phyloP scores from a whole-genome alignment of 2,329 filamentous ascomycete genomes.

The Fonsecaea erecta region DNA sequence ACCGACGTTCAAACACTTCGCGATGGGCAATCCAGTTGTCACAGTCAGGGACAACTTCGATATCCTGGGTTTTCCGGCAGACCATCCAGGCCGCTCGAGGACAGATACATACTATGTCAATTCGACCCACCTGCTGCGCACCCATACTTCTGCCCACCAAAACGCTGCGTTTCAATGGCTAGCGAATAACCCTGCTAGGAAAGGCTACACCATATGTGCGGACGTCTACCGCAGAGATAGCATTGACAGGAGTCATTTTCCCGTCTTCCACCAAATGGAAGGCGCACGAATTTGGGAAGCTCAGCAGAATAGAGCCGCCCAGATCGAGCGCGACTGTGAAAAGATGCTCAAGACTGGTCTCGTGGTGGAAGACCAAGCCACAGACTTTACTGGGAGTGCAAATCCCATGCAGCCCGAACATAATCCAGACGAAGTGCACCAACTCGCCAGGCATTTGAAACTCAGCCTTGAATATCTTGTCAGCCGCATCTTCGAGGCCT shows the following conservation, averaged over 20 bases:
- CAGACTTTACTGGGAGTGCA: constrained; percentile 69
- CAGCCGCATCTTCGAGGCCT: constrained; percentile 82
- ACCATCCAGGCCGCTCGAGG: constrained; percentile 84
- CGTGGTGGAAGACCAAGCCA: constrained; percentile 29
- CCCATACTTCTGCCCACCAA: constrained; percentile 95
- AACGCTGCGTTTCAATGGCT: constrained; percentile 71
- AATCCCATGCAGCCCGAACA: constrained; percentile 79
- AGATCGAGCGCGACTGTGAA: constrained; percentile 65
- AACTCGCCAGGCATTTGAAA: constrained; percentile 84
- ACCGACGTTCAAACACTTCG: constrained; percentile 73
- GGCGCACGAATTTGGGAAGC: constrained; percentile 78
- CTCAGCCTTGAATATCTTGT: constrained; percentile 87
- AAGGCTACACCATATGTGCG: constrained; percentile 87
- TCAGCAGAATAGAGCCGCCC: constrained; percentile 26
- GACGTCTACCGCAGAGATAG: constrained; percentile 96
- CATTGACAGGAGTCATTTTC: constrained; percentile 93
- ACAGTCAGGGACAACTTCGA: constrained; percentile 90
- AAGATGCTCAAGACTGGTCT: constrained; percentile 60
- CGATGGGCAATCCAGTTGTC: constrained; percentile 76
- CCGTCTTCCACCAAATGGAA: constrained; percentile 98
- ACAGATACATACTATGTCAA: constrained; percentile 98
- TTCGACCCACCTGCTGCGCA: constrained; percentile 78
- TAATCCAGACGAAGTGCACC: constrained; percentile 79
- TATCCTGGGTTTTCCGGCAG: constrained; percentile 84
- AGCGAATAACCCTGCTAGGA: constrained; percentile 48